Base-by-base conservation (phyloP, 1,284 basidiomycete genomes). In the Coniferiporia sulphurascens region DNA sequence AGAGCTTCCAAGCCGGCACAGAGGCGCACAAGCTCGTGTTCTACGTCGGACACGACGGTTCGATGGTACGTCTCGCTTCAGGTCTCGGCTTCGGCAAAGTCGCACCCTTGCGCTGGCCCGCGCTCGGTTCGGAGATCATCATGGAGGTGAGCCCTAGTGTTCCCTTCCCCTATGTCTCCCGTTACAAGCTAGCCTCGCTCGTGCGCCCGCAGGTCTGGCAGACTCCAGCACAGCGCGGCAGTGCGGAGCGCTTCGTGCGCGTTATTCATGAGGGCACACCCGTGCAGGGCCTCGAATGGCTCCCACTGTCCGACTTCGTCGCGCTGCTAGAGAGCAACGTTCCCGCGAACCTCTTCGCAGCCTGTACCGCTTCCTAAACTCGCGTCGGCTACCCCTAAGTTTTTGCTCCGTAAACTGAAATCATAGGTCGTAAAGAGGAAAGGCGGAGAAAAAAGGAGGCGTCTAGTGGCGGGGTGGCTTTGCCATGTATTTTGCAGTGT, bases 31-130 rank as follows among this genome's bases (percentile, higher is more conserved):
- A 75, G 59, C 56, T 78, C 34, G 70, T 70, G 38, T 72, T 81
- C 58, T 78, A 78, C 54, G 74, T 81, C 8, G 80, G 78, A 4
- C 80, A 82, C 58, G 80, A 82, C 60, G 78, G 79, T 3, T 74
- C 77, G 5, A 77, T 82, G 73, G 74, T 82, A 55, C 73, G 79
- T 34, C 75, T 82, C 4, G 77, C 78, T 6, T 68, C 78, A 1
- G 74, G 76, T 12, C 70, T 82, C 1, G 78, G 79, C 5, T 65
- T 81, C 15, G 78, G 77, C 13, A 69, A 66, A 43, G 61, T 63
- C 9, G 63, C 65, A 7, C 67, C 68, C 1, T 64, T 81, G 55
- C 73, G 78, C 32, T 82, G 79, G 79, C 80, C 80, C 1, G 78
- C 80, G 0, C 68, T 82, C 50, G 79, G 80, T 1, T 77, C 76